A percentile compares a stretch with the other conserved stretches of the same genome.
phyloP scores from a whole-genome alignment of 2,329 filamentous ascomycete species.

The Hymenoscyphus albidus region DNA sequence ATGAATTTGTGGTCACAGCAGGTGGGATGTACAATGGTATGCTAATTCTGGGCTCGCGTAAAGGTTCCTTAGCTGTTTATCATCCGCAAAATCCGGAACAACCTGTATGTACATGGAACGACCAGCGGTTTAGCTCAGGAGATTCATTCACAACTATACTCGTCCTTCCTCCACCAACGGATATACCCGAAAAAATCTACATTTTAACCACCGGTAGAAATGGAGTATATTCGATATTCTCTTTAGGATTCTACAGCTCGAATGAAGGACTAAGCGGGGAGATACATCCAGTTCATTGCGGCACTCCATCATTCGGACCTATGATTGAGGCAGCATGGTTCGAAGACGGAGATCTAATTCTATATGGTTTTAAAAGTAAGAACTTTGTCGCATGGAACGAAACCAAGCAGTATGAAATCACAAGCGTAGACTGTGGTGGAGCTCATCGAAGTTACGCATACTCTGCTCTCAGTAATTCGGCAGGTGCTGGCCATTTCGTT shows the following conservation, averaged over 20 bases:
- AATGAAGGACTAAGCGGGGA: background rate
- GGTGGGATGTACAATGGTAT: conserved; percentile 41
- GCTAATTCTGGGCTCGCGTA: conserved; percentile 53
- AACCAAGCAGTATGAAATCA: conserved; percentile 63
- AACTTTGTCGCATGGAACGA: conserved; percentile 81
- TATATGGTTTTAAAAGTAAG: conserved; percentile 79
- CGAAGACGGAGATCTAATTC: conserved; percentile 52
- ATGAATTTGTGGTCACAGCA: conserved; percentile 47
- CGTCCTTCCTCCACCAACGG: conserved; percentile 34
- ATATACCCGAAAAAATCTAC: conserved; percentile 34
- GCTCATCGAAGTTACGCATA: conserved; percentile 74
- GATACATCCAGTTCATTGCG: conserved; percentile 56
- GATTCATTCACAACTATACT: conserved; percentile 68
- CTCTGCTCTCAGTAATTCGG: conserved; percentile 19
- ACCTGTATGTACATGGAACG: conserved; percentile 21
- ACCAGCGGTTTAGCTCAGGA: conserved; percentile 34
- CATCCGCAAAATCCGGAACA: conserved; percentile 21
- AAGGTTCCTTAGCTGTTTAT: conserved; percentile 51
- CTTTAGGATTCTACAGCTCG: conserved; percentile 16
- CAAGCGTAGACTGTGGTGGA: conserved; percentile 76
- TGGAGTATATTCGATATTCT: conserved; percentile 66
- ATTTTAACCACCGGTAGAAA: conserved; percentile 74
- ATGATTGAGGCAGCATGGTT: conserved; percentile 73
- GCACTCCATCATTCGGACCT: conserved; percentile 66
- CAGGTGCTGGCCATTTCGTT: conserved; percentile 52